phyloP scores from a whole-genome alignment of 768 basidiomycete genomes.

The Termitomyces sp. region DNA sequence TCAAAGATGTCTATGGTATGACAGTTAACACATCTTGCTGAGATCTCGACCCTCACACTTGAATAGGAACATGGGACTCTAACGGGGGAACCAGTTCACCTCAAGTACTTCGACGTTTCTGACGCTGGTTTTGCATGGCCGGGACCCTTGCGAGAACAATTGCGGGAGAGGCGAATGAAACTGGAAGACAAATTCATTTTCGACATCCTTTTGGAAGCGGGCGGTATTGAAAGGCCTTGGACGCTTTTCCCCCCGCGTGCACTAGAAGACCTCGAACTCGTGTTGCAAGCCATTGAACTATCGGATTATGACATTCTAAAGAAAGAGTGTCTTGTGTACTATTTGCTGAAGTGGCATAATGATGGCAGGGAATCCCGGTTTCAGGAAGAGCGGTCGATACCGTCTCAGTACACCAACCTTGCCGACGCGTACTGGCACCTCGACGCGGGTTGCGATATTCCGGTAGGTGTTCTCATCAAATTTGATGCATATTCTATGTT shows the following conservation, averaged over 20 bases:
- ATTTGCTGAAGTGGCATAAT: conserved; percentile 74
- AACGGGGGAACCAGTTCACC: conserved; percentile 14
- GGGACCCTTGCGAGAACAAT: conserved; percentile 46
- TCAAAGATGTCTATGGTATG: conserved; percentile 1
- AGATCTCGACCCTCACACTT: background rate
- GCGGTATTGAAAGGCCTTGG: conserved; percentile 57
- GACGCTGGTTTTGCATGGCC: conserved; percentile 57
- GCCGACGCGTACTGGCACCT: conserved; percentile 87
- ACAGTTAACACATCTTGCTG: too few relatives aligned
- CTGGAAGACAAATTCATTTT: conserved; percentile 67
- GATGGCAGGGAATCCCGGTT: conserved; percentile 56
- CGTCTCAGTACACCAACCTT: conserved; percentile 70
- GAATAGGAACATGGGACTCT: conserved; percentile 14
- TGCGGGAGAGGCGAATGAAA: conserved; percentile 56
- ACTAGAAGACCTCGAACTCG: conserved; percentile 43
- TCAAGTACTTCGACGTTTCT: conserved; percentile 50
- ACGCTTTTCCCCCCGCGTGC: conserved; percentile 68
- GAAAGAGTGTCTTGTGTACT: conserved; percentile 79
- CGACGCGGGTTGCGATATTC: conserved; percentile 62
- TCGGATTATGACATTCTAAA: conserved; percentile 73
- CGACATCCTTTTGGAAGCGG: conserved; percentile 65
- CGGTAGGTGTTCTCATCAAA: conserved; percentile 42
- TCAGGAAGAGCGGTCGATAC: conserved; percentile 53
- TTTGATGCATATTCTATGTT: background rate
- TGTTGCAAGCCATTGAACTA: conserved; percentile 57